phyloP scores from a whole-genome alignment of 2,329 filamentous ascomycete genomes.

The Aureobasidium sp. region DNA sequence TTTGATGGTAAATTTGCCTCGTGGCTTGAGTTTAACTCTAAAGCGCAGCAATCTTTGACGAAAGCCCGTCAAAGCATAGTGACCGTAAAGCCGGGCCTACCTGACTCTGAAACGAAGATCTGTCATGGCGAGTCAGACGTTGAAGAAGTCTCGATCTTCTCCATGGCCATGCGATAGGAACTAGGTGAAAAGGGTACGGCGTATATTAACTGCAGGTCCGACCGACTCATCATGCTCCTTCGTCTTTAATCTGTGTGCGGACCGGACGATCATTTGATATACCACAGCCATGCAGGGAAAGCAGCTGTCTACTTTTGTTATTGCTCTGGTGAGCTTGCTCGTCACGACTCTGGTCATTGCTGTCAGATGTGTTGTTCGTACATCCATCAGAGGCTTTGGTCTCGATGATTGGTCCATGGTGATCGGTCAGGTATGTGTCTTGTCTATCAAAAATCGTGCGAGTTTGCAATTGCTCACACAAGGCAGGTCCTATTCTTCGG shows the following conservation, averaged over 20 bases:
- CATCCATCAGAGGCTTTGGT: constrained; percentile 16
- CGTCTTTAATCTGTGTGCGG: neutral
- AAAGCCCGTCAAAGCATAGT: neutral
- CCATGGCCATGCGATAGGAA: neutral
- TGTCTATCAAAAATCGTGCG: neutral
- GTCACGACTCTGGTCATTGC: constrained; percentile 15
- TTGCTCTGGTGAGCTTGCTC: constrained; percentile 8
- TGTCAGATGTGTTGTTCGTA: constrained; percentile 12
- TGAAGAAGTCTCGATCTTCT: neutral
- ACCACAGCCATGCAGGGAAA: constrained; percentile 5
- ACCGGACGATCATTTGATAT: neutral
- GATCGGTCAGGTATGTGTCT: constrained; percentile 9
- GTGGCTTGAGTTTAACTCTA: neutral
- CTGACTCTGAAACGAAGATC: neutral
- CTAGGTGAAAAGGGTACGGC: neutral
- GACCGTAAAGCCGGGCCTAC: neutral
- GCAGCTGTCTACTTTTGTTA: constrained; percentile 5
- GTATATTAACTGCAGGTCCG: neutral
- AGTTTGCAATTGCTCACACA: neutral
- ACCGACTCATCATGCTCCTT: neutral
- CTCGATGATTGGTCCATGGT: constrained; percentile 18
- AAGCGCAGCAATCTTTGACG: neutral
- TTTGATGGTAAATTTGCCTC: neutral
- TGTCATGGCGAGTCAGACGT: neutral
- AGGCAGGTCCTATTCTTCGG: constrained; percentile 13